Percentiles rank a stretch among this genome's conserved stretches.
phyloP scores from a whole-genome alignment of 805 yeast species.

The Naumovozyma baii region DNA sequence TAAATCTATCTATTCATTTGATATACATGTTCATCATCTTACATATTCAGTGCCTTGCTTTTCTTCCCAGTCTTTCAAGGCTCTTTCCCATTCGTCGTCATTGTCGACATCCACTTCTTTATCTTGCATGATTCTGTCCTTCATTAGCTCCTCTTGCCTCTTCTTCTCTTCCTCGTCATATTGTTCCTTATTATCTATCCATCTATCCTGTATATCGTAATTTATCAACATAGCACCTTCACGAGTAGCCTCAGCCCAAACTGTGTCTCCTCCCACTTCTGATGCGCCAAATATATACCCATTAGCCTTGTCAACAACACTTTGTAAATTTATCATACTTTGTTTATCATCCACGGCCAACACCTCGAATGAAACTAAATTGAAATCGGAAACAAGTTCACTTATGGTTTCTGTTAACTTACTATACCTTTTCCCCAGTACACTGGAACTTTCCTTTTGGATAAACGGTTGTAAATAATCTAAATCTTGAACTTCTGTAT shows the following conservation, averaged over 20 bases:
- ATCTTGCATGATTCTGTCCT: conserved; percentile 34
- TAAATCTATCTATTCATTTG: background rate
- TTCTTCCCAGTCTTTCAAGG: conserved; percentile 50
- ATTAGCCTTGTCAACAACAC: conserved; percentile 77
- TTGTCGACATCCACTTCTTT: conserved; percentile 45
- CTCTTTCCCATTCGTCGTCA: conserved; percentile 66
- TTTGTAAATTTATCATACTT: conserved; percentile 76
- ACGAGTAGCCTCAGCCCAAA: conserved; percentile 94
- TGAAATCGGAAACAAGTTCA: conserved; percentile 78
- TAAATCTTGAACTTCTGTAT: conserved; percentile 87
- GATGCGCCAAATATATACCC: conserved; percentile 91
- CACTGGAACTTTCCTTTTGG: conserved; percentile 56
- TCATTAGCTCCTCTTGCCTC: conserved; percentile 34
- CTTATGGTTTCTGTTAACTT: conserved; percentile 67
- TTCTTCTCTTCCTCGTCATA: conserved; percentile 60
- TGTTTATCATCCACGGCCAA: conserved; percentile 84
- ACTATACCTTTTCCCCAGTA: conserved; percentile 51
- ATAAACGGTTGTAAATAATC: conserved; percentile 55
- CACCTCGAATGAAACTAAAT: conserved; percentile 81
- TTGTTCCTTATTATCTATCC: conserved; percentile 77
- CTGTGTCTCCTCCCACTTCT: conserved; percentile 92
- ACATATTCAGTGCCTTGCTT: conserved; percentile 29
- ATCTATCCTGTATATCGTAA: conserved; percentile 82
- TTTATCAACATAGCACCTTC: conserved; percentile 50
- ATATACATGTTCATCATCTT: too few species aligned